phyloP scores from a whole-genome alignment of 169 alveolate genomes.

The Perkinsus chesapeaki region DNA sequence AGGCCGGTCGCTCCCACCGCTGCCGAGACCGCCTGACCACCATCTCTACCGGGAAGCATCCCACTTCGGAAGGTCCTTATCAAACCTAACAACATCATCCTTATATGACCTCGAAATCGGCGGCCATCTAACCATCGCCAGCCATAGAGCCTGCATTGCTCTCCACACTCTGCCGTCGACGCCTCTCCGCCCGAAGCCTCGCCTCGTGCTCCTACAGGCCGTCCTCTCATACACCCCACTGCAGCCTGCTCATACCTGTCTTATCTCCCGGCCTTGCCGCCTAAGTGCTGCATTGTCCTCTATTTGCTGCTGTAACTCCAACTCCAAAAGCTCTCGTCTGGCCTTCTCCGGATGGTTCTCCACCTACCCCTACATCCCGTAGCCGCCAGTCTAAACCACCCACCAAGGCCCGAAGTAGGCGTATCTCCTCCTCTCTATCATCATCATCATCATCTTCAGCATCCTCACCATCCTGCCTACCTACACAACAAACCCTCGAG shows the following conservation, averaged over 20 bases:
- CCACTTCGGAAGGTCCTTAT: not conserved
- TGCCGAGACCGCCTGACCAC: not conserved
- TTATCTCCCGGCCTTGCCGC: not conserved
- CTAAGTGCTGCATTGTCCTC: not conserved
- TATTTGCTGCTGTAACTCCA: not conserved
- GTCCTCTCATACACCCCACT: too few relatives aligned
- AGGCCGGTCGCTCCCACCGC: not conserved
- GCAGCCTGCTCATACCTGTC: too few relatives aligned
- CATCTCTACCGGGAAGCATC: not conserved
- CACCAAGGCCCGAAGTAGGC: not conserved
- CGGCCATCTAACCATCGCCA: not conserved
- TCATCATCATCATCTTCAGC: not conserved
- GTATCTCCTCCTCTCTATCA: not conserved
- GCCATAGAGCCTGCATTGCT: not conserved
- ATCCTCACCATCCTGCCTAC: not conserved
- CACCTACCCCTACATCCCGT: not conserved
- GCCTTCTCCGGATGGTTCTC: conserved; percentile 1
- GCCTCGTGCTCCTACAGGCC: not conserved
- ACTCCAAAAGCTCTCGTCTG: not conserved
- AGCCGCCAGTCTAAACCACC: not conserved
- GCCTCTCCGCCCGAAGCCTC: not conserved
- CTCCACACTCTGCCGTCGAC: not conserved
- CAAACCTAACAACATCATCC: not conserved
- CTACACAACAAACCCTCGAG: too few relatives aligned
- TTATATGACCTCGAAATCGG: not conserved